Percentiles rank a stretch among this genome's conserved stretches.
phyloP scores from a whole-genome alignment of 2,329 filamentous ascomycete genomes.

The Beauveria bassiana region DNA sequence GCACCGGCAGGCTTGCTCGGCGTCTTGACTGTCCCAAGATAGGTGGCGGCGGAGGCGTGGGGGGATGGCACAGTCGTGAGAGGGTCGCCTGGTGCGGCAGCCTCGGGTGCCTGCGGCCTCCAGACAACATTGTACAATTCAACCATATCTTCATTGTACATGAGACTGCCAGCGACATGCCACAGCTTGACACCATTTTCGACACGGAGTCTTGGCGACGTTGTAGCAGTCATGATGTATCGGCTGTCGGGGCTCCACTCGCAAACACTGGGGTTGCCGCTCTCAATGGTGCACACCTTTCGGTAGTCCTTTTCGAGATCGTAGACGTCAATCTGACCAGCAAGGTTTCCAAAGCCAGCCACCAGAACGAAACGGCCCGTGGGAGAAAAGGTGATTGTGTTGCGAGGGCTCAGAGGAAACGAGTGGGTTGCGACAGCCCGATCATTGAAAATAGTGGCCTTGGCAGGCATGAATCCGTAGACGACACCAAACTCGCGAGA shows the following conservation, averaged over 20 bases:
- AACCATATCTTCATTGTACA: constrained; percentile 93
- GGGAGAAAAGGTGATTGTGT: constrained; percentile 92
- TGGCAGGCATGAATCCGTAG: constrained; percentile 98
- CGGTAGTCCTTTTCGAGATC: constrained; percentile 89
- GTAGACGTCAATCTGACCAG: constrained; percentile 96
- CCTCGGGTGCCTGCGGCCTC: constrained; percentile 64
- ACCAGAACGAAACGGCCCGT: constrained; percentile 89
- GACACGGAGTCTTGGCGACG: constrained; percentile 86
- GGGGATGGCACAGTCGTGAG: constrained; percentile 66
- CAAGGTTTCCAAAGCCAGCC: constrained; percentile 93
- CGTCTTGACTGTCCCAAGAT: constrained; percentile 80
- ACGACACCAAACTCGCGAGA: constrained; percentile 96
- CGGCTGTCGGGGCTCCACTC: constrained; percentile 95
- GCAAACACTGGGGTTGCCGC: constrained; percentile 91
- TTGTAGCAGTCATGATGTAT: constrained; percentile 95
- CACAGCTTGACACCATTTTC: constrained; percentile 95
- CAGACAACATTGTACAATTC: constrained; percentile 89
- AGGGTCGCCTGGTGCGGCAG: constrained; percentile 58
- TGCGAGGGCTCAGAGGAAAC: constrained; percentile 81
- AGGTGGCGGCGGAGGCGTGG: constrained; percentile 75
- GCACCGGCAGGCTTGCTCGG: constrained; percentile 96
- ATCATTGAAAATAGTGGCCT: constrained; percentile 95
- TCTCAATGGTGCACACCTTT: constrained; percentile 91
- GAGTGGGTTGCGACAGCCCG: constrained; percentile 75
- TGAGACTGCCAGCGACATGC: constrained; percentile 79